These are phyloP conservation scores for Peribolospora kevripleyi DNA, from an alignment of 768 basidiomycete species.

Conservation along the genomic window DNA sequence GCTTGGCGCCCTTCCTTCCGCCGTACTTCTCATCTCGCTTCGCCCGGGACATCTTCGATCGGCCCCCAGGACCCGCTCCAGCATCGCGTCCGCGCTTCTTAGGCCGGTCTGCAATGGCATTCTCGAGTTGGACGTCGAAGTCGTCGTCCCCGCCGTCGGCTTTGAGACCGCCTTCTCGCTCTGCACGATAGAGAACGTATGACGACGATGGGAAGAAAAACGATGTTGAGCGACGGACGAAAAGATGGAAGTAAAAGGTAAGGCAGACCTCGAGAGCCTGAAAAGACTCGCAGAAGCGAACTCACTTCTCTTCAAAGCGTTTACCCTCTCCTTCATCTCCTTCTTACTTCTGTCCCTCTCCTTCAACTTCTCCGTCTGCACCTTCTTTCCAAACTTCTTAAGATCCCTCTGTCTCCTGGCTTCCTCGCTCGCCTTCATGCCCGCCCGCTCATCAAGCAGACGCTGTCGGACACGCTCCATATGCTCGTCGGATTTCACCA, in stretches of 20 bases:
- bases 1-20: constrained; percentile 31
- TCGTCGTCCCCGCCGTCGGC: constrained; percentile 35
- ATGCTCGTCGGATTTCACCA: constrained; percentile 90
- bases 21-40: constrained; percentile 40
- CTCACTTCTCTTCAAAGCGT: constrained; percentile 66
- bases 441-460: constrained; percentile 62
- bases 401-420: constrained; percentile 76
- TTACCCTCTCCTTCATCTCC: constrained; percentile 46
- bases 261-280: neutral
- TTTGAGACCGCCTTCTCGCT: constrained; percentile 56
- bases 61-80: constrained; percentile 13
- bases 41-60: constrained; percentile 28
- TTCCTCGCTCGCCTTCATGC: constrained; percentile 75
- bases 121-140: constrained; percentile 75
- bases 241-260: neutral
- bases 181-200: constrained; percentile 22
- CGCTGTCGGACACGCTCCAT: constrained; percentile 91
- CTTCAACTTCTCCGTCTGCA: constrained; percentile 80
- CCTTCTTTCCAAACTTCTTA: constrained; percentile 96
- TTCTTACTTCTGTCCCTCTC: constrained; percentile 74
- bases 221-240: neutral
- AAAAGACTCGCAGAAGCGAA: constrained; percentile 7
- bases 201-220: neutral
- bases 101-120: constrained; percentile 53
- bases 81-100: constrained; percentile 25